phyloP scores from a whole-genome alignment of 192 early-diverging fungal genomes.

The Martensiomyces pterosporus region DNA sequence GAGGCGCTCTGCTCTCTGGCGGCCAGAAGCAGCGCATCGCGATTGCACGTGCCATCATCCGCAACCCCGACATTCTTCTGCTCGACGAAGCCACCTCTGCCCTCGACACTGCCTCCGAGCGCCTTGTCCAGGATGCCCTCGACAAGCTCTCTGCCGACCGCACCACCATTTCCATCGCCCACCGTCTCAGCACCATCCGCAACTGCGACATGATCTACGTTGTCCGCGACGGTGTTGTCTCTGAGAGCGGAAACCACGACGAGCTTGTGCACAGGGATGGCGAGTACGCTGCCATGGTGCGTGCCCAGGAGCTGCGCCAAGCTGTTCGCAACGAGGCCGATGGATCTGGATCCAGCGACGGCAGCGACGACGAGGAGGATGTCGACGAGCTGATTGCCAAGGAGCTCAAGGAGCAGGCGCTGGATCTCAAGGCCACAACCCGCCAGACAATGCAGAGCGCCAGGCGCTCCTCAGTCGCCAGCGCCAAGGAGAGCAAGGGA shows the following conservation, averaged over 20 bases:
- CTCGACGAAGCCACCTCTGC: constrained; percentile 90
- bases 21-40: constrained; percentile 97
- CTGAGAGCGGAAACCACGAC: constrained; percentile 75
- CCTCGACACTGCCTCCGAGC: constrained; percentile 76
- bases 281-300: constrained; percentile 53
- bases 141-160: constrained; percentile 68
- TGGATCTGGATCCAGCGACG: too few relatives aligned
- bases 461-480: neutral
- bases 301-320: constrained; percentile 82
- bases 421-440: constrained; percentile 33
- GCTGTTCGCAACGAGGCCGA: constrained; percentile 39
- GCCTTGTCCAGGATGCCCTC: constrained; percentile 77
- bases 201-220: constrained; percentile 87
- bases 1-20: constrained; percentile 74
- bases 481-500: constrained; percentile 1
- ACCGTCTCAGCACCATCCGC: constrained; percentile 87
- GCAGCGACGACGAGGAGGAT: constrained; percentile 17
- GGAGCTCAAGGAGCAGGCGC: constrained; percentile 39
- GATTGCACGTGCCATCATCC: constrained; percentile 88
- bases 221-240: constrained; percentile 64
- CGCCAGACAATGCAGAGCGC: constrained; percentile 19
- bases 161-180: constrained; percentile 89
- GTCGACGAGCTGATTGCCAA: constrained; percentile 35
- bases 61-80: constrained; percentile 77
- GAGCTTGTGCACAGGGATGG: constrained; percentile 61